Evolutionary conservation across 176 grass and related monocot genomes (phyloP).

Genomic region (Tillandsia leiboldiana): DNA sequence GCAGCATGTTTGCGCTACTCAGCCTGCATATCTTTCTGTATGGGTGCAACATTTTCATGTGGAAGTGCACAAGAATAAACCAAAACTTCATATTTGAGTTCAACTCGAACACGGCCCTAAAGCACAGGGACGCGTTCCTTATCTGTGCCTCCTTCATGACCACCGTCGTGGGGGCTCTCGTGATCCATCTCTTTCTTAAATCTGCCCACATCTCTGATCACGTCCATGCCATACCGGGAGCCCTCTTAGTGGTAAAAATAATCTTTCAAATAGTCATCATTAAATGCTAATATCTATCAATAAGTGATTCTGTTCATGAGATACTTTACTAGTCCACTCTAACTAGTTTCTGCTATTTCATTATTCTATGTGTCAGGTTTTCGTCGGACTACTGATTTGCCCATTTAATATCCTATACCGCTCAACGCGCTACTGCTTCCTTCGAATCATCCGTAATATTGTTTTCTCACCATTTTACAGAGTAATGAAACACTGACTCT

Average conservation of each 20-base stretch:
- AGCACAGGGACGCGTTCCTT: constrained; percentile 77
- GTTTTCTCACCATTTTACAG: constrained; percentile 80
- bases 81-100: constrained; percentile 92
- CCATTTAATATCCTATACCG: constrained; percentile 87
- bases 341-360: background rate
- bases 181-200: constrained; percentile 59
- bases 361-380: constrained; percentile 36
- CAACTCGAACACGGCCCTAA: constrained; percentile 48
- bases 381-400: constrained; percentile 42
- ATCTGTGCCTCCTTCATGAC: constrained; percentile 80
- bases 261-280: background rate
- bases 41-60: constrained; percentile 82
- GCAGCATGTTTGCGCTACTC: constrained; percentile 88
- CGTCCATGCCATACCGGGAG: constrained; percentile 51
- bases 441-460: constrained; percentile 80
- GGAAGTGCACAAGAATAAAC: constrained; percentile 78
- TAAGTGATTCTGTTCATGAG: background rate
- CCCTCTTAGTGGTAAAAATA: constrained; percentile 52
- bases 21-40: constrained; percentile 88
- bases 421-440: constrained; percentile 70
- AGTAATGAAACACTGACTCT: constrained; percentile 18
- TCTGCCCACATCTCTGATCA: constrained; percentile 31
- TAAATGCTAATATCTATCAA: background rate
- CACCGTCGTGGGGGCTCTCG: constrained; percentile 43
- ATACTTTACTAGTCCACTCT: too few relatives aligned